Base-by-base conservation (phyloP, 164 flowering plant genomes). In the Nymphaea colorata region DNA sequence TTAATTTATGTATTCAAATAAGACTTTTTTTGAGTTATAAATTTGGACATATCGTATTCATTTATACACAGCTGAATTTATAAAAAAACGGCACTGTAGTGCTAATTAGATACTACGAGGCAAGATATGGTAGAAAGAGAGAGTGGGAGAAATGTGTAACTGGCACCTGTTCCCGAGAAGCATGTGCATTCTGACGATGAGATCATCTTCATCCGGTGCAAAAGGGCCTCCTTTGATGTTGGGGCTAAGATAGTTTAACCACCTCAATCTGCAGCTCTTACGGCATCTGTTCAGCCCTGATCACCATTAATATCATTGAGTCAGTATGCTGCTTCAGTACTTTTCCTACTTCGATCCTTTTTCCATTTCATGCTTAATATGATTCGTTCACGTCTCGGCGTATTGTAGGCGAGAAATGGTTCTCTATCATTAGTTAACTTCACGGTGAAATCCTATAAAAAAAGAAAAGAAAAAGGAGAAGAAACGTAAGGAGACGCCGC, bases 181-280 rank as follows among this genome's bases (percentile, higher is more conserved):
- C 59, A 14, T 69, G 41, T 64, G 71, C n/a, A 69, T 59, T 66
- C 66, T 69, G 62, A 51, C 36, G 41, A 69, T 63, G 67, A 69
- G 71, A 11, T 69, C 71, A 16, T 63, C 53, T 55, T 69, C 71
- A 17, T 69, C 67, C 15, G 8, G 61, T 6, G 16, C 25, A 41
- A 69, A 69, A 43, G 63, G 47, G 3, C 71, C 71, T 12, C 62
- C 41, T 44, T 69, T 69, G 41, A 69, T 69, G 41, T 64, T 42
- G 6, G 71, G 67, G 44, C 44, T 36, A 45, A 69, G 71, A 43
- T 69, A 64, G 62, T 69, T 69, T 4, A 47, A 41, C 71, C 71
- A 69, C 53, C 71, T 69, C 67, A 69, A 18, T 25, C 71, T 64
- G 62, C 67, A 69, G 66, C 67, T 69, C 42, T 69, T 69, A 4